These are phyloP conservation scores for Thoreauomyces humboldtii DNA, from an alignment of 192 early-diverging fungal genomes.

Conservation along the genomic window DNA sequence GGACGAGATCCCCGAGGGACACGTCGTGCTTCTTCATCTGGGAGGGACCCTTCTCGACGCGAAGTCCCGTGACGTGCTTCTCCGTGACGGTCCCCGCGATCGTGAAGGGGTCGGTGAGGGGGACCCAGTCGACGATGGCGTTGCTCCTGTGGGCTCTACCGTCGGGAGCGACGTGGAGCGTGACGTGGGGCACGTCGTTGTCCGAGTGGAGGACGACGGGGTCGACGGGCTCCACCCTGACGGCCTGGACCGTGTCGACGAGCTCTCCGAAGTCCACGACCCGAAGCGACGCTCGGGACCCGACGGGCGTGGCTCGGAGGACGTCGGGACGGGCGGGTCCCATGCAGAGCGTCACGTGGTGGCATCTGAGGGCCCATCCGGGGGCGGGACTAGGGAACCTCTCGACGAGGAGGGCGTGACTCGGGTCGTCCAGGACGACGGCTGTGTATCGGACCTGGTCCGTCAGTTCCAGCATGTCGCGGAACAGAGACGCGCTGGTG, in stretches of 20 bases:
- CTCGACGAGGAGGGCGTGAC: conserved; percentile 3
- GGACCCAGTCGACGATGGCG: conserved; percentile 36
- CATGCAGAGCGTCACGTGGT: conserved; percentile 42
- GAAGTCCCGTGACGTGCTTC: conserved; percentile 31
- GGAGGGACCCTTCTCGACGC: conserved; percentile 10
- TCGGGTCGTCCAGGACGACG: conserved; percentile 28
- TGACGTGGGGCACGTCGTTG: conserved; percentile 43
- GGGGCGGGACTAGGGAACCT: conserved; percentile 17
- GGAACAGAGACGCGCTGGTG: conserved; percentile 34
- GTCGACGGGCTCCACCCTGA: conserved; percentile 28
- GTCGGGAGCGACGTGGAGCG: conserved; percentile 25
- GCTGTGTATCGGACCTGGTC: conserved; percentile 40
- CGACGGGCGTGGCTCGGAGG: conserved; percentile 32
- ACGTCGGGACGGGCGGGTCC: conserved; percentile 28
- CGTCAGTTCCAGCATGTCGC: conserved; percentile 33
- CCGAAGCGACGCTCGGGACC: conserved; percentile 13
- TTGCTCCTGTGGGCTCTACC: conserved; percentile 29
- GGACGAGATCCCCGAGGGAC: conserved; percentile 40
- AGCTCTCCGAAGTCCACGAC: conserved; percentile 27
- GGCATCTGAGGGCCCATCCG: conserved; percentile 20
- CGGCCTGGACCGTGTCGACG: conserved; percentile 30
- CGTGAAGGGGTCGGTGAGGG: conserved; percentile 11
- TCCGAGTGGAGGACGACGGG: conserved; percentile 14
- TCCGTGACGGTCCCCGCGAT: conserved; percentile 33
- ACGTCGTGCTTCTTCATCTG: conserved; percentile 28